These are phyloP conservation scores for Cucurbita moschata DNA, from an alignment of 306 rosid genomes.

Conservation along the genomic window DNA sequence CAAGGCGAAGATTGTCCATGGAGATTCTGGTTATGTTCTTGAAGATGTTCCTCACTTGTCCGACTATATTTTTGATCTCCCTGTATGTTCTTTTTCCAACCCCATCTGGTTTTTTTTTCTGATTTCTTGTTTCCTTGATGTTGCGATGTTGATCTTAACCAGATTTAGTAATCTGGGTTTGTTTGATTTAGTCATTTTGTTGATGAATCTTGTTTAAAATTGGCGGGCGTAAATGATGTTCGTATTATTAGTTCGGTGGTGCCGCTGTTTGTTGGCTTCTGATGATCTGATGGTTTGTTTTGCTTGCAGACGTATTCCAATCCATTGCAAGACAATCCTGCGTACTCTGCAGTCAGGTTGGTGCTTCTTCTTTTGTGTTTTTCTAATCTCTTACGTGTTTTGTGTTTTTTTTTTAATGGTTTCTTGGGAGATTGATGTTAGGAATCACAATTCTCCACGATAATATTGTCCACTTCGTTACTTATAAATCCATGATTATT, in stretches of 20 bases:
- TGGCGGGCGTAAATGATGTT: neutral
- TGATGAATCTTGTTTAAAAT: neutral
- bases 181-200: neutral
- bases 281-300: neutral
- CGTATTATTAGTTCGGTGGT: neutral
- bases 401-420: neutral
- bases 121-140: neutral
- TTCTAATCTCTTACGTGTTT: neutral
- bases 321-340: constrained; percentile 88
- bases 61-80: constrained; percentile 34
- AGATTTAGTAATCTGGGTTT: neutral
- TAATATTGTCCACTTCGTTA: too few relatives aligned
- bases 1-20: constrained; percentile 23
- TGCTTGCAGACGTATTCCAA: constrained; percentile 50
- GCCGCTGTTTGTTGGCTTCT: neutral
- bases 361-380: constrained; percentile 4
- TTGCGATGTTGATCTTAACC: neutral
- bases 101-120: neutral
- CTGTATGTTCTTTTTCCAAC: constrained; percentile 15
- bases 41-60: constrained; percentile 51
- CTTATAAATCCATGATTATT: too few relatives aligned
- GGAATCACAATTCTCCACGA: too few relatives aligned
- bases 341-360: constrained; percentile 88
- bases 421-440: neutral
- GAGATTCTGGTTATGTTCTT: constrained; percentile 37